Evolutionary conservation across 306 rosid genomes (phyloP).

Genomic region (Trifolium pratense): DNA sequence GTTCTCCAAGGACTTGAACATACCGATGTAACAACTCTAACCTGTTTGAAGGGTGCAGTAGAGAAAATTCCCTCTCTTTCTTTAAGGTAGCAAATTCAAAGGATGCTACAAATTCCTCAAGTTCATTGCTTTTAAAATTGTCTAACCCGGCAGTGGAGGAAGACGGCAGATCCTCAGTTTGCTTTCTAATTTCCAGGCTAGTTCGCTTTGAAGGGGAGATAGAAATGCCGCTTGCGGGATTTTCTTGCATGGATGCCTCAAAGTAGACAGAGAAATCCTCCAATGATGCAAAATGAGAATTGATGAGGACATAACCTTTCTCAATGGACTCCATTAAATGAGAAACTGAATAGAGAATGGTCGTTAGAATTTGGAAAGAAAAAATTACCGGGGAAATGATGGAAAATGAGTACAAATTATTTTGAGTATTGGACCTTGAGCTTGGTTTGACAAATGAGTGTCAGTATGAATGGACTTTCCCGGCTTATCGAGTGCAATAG

Average conservation of each 20-base stretch:
- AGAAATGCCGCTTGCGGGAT: constrained; percentile 49
- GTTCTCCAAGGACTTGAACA: constrained; percentile 66
- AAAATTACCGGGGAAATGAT: constrained; percentile 26
- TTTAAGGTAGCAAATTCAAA: constrained; percentile 48
- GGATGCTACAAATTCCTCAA: constrained; percentile 41
- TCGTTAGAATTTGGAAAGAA: constrained; percentile 27
- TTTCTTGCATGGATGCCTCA: constrained; percentile 60
- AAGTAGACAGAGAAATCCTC: constrained; percentile 68
- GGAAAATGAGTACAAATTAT: constrained; percentile 12
- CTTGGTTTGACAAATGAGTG: constrained; percentile 51
- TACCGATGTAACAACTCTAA: constrained; percentile 67
- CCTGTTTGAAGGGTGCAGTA: constrained; percentile 66
- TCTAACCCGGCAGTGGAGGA: constrained; percentile 44
- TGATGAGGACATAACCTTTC: constrained; percentile 80
- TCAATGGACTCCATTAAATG: constrained; percentile 82
- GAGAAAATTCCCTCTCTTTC: constrained; percentile 64
- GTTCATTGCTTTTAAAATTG: constrained; percentile 41
- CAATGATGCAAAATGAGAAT: constrained; percentile 59
- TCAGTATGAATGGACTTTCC: constrained; percentile 47
- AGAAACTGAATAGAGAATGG: constrained; percentile 55
- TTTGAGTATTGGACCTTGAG: constrained; percentile 55
- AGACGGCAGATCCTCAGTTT: constrained; percentile 43
- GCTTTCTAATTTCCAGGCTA: too few species aligned
- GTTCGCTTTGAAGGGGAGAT: constrained; percentile 43
- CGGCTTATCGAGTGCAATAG: constrained; percentile 40